Evolutionary conservation across 768 basidiomycete genomes (phyloP), one percentile per base, ranked within the genome.

Genomic region (Boletus speciosus): DNA sequence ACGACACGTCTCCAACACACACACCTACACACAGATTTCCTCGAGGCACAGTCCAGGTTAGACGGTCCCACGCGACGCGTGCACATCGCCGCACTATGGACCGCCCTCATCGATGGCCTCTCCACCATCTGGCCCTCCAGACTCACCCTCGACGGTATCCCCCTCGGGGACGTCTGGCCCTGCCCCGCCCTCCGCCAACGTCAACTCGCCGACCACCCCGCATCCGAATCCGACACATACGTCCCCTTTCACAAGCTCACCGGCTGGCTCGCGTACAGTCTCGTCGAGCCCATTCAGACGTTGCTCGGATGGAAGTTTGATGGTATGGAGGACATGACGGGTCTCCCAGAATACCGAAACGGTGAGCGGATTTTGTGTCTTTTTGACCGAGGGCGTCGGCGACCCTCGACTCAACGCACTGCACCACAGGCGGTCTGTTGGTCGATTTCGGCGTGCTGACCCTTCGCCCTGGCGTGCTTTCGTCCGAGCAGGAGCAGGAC

Each of bases 231-330:
- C 12, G 47, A 86, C 49, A 78, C 84, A 49, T 76, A 92, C 31
- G 92, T 98, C 7, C 90, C 93, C 0, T 98, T 98, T 78, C 96
- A 98, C 75, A 98, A 99, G 69, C 78, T 99, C 45, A 93, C 91
- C 0, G 88, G 89, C 56, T 99, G 96, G 96, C 78, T 92, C 52
- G 88, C 93, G 8, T 96, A 97, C 69, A 89, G 86, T 61, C 76
- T 99, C 19, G 76, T 97, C 34, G 88, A 94, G 67, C 85, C 90
- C 2, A 80, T 98, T 40, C 81, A 94, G 69, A 82, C 79, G 59
- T 73, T 86, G 2, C 76, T 94, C 7, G 78, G 80, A 1, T 98
- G 95, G 93, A 73, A 77, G 54, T 79, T 98, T n/a, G 82, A 87
- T 0, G 91, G 90, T 0, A 67, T 85, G 19, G 87, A 90, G 61